A percentile compares a stretch with the other conserved stretches of the same genome.
phyloP scores from a whole-genome alignment of 2,329 filamentous ascomycete species.

The Chlorencoelia australis region DNA sequence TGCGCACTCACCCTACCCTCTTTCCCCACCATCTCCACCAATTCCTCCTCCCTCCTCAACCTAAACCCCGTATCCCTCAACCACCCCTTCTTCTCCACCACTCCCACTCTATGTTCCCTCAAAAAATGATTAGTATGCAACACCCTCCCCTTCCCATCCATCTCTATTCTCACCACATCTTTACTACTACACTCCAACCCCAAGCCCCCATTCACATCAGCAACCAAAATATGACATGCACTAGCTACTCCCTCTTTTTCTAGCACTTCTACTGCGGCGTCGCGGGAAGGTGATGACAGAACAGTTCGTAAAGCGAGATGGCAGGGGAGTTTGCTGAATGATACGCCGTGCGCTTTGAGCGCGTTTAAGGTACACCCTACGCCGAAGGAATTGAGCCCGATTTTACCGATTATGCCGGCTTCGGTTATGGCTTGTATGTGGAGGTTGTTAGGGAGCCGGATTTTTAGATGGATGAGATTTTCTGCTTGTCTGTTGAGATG shows the following conservation, averaged over 20 bases:
- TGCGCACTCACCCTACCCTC: slow-evolving; percentile 10
- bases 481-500: slow-evolving; percentile 11
- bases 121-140: slow-evolving; percentile 28
- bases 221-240: slow-evolving; percentile 44
- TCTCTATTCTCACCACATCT: slow-evolving; percentile 22
- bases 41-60: slow-evolving; percentile 24
- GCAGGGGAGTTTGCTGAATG: slow-evolving; percentile 37
- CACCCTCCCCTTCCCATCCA: slow-evolving; percentile 13
- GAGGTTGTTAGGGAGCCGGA: slow-evolving; percentile 10
- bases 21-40: slow-evolving; percentile 22
- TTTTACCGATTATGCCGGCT: slow-evolving; percentile 30
- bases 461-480: slow-evolving; percentile 16
- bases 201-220: slow-evolving; percentile 34
- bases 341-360: slow-evolving; percentile 39
- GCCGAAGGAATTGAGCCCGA: slow-evolving; percentile 43
- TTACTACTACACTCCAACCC: slow-evolving; percentile 39
- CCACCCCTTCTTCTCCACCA: slow-evolving; percentile 16
- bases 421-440: slow-evolving; percentile 19
- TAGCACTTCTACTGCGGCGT: slow-evolving; percentile 36
- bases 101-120: slow-evolving; percentile 11
- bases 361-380: slow-evolving; percentile 48
- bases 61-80: slow-evolving; percentile 23
- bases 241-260: slow-evolving; percentile 38
- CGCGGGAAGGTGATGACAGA: slow-evolving; percentile 36
- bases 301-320: slow-evolving; percentile 44